phyloP scores from a whole-genome alignment of 2,329 filamentous ascomycete species.

The Neofusicoccum sp. region DNA sequence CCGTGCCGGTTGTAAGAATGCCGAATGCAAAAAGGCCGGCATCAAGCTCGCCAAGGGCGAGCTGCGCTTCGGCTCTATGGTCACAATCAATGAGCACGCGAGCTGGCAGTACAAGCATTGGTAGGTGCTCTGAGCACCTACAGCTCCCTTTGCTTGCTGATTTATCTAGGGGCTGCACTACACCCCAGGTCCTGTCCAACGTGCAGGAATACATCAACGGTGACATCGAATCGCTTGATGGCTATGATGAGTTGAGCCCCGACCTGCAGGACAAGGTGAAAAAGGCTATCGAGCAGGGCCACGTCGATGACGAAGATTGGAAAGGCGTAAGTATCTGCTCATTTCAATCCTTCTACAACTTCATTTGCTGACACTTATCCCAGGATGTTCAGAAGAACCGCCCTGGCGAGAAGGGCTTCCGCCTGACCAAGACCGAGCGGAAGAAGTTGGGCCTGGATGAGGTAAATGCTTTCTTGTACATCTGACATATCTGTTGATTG shows the following conservation, averaged over 20 bases:
- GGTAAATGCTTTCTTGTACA: constrained; percentile 12
- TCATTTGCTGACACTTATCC: constrained; percentile 23
- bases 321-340: constrained; percentile 65
- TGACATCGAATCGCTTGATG: constrained; percentile 70
- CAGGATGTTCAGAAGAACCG: constrained; percentile 75
- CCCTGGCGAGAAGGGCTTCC: constrained; percentile 65
- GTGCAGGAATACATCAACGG: constrained; percentile 58
- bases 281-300: constrained; percentile 69
- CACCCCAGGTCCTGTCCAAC: constrained; percentile 68
- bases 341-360: constrained; percentile 11
- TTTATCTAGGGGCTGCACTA: constrained; percentile 76
- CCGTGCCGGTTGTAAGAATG: constrained; percentile 72
- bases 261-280: constrained; percentile 72
- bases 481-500: not conserved
- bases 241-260: constrained; percentile 71
- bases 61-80: constrained; percentile 72
- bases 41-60: constrained; percentile 77
- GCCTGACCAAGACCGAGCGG: constrained; percentile 33
- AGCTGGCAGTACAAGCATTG: constrained; percentile 83
- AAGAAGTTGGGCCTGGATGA: constrained; percentile 28
- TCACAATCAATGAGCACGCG: constrained; percentile 60
- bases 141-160: constrained; percentile 1
- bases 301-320: constrained; percentile 84
- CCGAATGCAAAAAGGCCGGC: constrained; percentile 66
- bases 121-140: constrained; percentile 50